A percentile compares a stretch with the other conserved stretches of the same genome.
These are phyloP conservation scores for Mucor indicus DNA, from an alignment of 371 early-diverging fungal genomes.

Conservation along the genomic window DNA sequence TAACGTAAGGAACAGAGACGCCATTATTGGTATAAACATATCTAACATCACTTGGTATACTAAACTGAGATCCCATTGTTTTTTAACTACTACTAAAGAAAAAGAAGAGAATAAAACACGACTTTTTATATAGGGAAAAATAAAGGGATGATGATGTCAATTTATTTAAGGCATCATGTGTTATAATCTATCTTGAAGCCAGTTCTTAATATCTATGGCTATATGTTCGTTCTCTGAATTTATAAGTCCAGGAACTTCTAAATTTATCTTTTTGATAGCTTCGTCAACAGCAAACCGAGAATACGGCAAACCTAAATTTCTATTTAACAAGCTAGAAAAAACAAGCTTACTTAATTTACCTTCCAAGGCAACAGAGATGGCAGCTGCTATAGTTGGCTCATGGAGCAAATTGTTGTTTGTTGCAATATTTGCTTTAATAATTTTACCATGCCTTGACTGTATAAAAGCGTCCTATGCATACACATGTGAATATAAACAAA, in stretches of 20 bases:
- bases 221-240: conserved; percentile 32
- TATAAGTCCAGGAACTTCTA: conserved; percentile 37
- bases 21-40: conserved; percentile 2
- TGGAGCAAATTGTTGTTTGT: conserved; percentile 25
- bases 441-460: conserved; percentile 39
- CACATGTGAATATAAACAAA: neutral
- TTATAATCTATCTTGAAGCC: conserved; percentile 26
- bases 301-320: conserved; percentile 33
- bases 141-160: too few species aligned
- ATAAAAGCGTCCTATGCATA: too few species aligned
- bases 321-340: neutral
- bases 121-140: too few species aligned
- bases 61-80: conserved; percentile 14
- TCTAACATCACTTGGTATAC: conserved; percentile 12
- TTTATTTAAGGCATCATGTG: too few species aligned
- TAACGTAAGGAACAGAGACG: conserved; percentile 9
- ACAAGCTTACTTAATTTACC: conserved; percentile 15
- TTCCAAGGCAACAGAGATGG: conserved; percentile 35
- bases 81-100: too few species aligned
- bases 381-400: conserved; percentile 37
- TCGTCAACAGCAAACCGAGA: conserved; percentile 72
- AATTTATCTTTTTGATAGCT: conserved; percentile 47
- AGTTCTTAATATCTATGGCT: conserved; percentile 19
- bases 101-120: too few species aligned
- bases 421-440: conserved; percentile 33